Evolutionary conservation across 192 early-diverging fungal species (phyloP), one percentile per base, ranked within the genome.

Genomic region (Gaertneriomyces semiglobifer): DNA sequence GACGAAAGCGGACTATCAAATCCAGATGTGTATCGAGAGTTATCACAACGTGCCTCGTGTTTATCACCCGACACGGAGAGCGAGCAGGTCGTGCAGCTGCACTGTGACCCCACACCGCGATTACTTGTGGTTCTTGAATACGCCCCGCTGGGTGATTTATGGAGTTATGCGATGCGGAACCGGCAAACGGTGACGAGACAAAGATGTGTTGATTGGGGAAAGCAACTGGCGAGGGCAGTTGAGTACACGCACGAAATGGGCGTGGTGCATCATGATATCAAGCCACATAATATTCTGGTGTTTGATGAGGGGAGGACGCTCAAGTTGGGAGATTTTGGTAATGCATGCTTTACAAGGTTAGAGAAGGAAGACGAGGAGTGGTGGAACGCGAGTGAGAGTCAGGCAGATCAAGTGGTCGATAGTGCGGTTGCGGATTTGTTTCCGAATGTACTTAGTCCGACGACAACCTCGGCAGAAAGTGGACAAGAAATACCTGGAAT

Each of bases 261-360:
- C 11, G 72, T 81, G 18, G 66, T 84, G n/a, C 83, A 84, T 53
- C 83, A 84, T 55, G 83, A 84, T 57, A 74, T 84, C 16, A 84
- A 84, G 69, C 83, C 83, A 5, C 83, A 84, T 54, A 84, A 84
- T 69, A 77, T 81, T 65, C 55, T 84, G 70, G 80, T 80, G 72
- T 50, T 72, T 39, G 16, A 61, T 50, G 48, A 50, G 12, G 12
- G 18, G 25, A 33, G 25, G 25, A 33, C 25, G 2, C 25, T 33
- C 25, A 33, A 33, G 25, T 33, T 84, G 14, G 76, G 71, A 33
- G 83, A 84, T 54, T 84, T 84, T 68, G 83, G 83, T 5, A 84
- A 84, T 60, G 83, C 83, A 7, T 76, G 70, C 42, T 76, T 76
- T 54, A 74, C 81, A 33, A 33, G 25, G 25, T 33, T 33, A 33